These are phyloP conservation scores for Hippophae tibetana DNA, from an alignment of 306 rosid genomes.

Conservation along the genomic window DNA sequence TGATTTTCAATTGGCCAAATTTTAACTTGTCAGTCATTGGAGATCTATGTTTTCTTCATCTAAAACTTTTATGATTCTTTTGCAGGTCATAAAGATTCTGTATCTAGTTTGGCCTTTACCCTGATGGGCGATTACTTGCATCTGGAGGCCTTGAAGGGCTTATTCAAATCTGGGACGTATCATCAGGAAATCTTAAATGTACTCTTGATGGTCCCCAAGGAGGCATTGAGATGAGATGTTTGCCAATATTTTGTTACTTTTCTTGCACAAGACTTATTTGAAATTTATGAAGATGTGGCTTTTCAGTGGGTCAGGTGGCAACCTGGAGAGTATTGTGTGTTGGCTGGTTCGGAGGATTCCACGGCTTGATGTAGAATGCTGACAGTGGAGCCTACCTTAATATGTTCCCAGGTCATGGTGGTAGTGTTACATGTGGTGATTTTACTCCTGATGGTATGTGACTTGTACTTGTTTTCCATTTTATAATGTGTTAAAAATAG, in stretches of 20 bases:
- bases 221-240: conserved; percentile 56
- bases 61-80: conserved; percentile 6
- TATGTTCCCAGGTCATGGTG: conserved; percentile 65
- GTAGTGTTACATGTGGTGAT: conserved; percentile 82
- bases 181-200: conserved; percentile 40
- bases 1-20: conserved; percentile 1
- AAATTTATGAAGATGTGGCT: conserved; percentile 17
- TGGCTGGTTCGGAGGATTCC: conserved; percentile 86
- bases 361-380: conserved; percentile 85
- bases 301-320: conserved; percentile 94
- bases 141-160: conserved; percentile 72
- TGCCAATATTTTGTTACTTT: not conserved
- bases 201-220: conserved; percentile 70
- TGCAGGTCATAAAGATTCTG: conserved; percentile 76
- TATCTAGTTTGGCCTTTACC: conserved; percentile 64
- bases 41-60: conserved; percentile 1
- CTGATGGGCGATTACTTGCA: conserved; percentile 70
- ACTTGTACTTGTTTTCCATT: conserved; percentile 15
- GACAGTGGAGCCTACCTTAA: conserved; percentile 45
- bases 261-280: conserved; percentile 9
- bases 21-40: conserved; percentile 5
- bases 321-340: conserved; percentile 68
- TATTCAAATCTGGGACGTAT: conserved; percentile 66
- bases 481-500: not conserved
- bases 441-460: conserved; percentile 89